Evolutionary conservation across 306 rosid species (phyloP).

Genomic region (Calophaca sinica): DNA sequence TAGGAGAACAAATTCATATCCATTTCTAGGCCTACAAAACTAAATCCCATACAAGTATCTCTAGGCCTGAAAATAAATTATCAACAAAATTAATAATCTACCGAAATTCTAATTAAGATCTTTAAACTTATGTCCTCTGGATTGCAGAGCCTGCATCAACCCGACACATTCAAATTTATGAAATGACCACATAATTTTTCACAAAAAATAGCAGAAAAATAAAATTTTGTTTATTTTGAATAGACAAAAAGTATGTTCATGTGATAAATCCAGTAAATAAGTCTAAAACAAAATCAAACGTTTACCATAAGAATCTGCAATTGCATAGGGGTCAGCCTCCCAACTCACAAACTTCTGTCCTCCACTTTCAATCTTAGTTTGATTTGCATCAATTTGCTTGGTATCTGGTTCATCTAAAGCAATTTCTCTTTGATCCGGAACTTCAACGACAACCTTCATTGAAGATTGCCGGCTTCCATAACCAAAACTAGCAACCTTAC

Average conservation of each 20-base stretch:
- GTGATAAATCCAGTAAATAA: conserved; percentile 53
- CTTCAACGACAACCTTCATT: conserved; percentile 85
- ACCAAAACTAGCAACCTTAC: conserved; percentile 59
- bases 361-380: conserved; percentile 67
- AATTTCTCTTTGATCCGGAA: conserved; percentile 63
- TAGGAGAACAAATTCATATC: conserved; percentile 1
- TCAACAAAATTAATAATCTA: conserved; percentile 18
- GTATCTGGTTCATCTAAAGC: conserved; percentile 89
- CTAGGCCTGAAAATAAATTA: neutral
- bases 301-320: conserved; percentile 70
- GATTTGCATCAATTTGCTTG: conserved; percentile 78
- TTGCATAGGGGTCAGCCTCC: conserved; percentile 73
- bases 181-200: neutral
- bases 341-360: conserved; percentile 72
- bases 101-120: conserved; percentile 1
- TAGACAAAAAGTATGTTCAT: conserved; percentile 43
- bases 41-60: too few species aligned
- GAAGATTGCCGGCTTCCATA: conserved; percentile 70
- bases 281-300: conserved; percentile 59
- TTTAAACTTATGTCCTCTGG: too few species aligned
- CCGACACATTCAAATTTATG: neutral
- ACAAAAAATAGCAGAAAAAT: conserved; percentile 1
- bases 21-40: neutral
- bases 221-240: conserved; percentile 25
- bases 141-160: neutral